Evolutionary conservation across 805 yeast species (phyloP).

Genomic region (Wickerhamiella domercqiae): DNA sequence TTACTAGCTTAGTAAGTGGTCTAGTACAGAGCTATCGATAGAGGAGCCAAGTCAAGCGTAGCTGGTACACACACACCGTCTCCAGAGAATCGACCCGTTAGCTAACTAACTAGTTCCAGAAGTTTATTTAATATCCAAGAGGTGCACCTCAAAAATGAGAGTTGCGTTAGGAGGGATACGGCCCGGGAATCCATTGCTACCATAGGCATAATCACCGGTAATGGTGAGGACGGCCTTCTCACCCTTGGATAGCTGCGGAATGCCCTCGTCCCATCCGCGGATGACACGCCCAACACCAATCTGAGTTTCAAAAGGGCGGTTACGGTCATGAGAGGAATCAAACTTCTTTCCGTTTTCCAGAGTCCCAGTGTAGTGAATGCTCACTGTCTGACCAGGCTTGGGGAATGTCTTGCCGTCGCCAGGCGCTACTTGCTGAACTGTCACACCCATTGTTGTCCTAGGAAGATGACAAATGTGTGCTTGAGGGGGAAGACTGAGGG

Average conservation of each 20-base stretch:
- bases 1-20: too few species aligned
- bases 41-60: too few species aligned
- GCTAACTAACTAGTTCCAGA: too few species aligned
- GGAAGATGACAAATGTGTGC: too few species aligned
- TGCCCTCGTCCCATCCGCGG: slow-evolving; percentile 92
- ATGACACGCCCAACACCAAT: slow-evolving; percentile 96
- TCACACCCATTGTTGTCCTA: slow-evolving; percentile 25
- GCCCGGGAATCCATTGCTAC: slow-evolving; percentile 91
- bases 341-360: slow-evolving; percentile 90
- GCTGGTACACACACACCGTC: too few species aligned
- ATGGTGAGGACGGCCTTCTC: slow-evolving; percentile 85
- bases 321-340: slow-evolving; percentile 90
- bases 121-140: slow-evolving; percentile 19
- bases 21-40: too few species aligned
- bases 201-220: slow-evolving; percentile 89
- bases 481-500: too few species aligned
- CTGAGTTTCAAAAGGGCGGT: slow-evolving; percentile 83
- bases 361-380: slow-evolving; percentile 93
- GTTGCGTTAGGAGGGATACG: slow-evolving; percentile 94
- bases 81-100: too few species aligned
- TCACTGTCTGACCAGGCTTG: slow-evolving; percentile 68
- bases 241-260: slow-evolving; percentile 83
- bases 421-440: slow-evolving; percentile 24
- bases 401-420: slow-evolving; percentile 84
- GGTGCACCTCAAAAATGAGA: slow-evolving; percentile 36